Evolutionary conservation across 257 asterid genomes (phyloP).

Genomic region (Paraleonurus japonicus): DNA sequence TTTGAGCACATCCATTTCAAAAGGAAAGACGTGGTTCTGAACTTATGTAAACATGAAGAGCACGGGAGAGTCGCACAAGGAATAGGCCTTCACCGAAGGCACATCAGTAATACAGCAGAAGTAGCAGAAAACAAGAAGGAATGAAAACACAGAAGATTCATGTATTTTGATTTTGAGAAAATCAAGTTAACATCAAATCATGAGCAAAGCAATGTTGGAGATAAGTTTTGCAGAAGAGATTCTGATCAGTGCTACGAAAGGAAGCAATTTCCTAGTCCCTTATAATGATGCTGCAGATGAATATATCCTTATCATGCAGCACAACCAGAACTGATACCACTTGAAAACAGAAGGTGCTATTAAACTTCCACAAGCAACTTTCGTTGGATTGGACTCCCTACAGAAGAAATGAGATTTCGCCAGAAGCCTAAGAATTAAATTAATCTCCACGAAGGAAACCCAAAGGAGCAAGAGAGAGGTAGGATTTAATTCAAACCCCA

Average conservation of each 20-base stretch:
- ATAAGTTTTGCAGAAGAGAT: conserved; percentile 36
- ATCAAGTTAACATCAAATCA: conserved; percentile 34
- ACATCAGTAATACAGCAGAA: conserved; percentile 26
- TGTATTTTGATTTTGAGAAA: conserved; percentile 28
- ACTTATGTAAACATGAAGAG: conserved; percentile 20
- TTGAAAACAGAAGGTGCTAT: conserved; percentile 29
- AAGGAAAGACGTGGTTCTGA: conserved; percentile 16
- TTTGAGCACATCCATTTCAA: conserved; percentile 20
- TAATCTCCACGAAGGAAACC: conserved; percentile 37
- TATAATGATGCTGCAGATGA: conserved; percentile 43
- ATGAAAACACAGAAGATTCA: conserved; percentile 25
- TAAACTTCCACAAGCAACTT: conserved; percentile 40
- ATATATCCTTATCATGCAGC: conserved; percentile 40
- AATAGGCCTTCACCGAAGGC: conserved; percentile 24
- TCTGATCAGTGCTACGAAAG: conserved; percentile 31
- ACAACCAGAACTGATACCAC: conserved; percentile 32
- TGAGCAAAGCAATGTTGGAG: conserved; percentile 37
- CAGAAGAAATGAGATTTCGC: conserved; percentile 39
- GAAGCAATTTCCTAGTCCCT: conserved; percentile 46
- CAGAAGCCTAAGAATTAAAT: conserved; percentile 35
- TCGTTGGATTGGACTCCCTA: conserved; percentile 39
- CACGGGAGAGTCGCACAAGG: conserved; percentile 23
- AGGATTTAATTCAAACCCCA: conserved; percentile 25
- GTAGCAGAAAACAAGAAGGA: conserved; percentile 35
- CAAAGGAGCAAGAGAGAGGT: conserved; percentile 46